These are phyloP conservation scores for Cordyceps militaris DNA, from an alignment of 2,329 filamentous ascomycete genomes.

Conservation along the genomic window DNA sequence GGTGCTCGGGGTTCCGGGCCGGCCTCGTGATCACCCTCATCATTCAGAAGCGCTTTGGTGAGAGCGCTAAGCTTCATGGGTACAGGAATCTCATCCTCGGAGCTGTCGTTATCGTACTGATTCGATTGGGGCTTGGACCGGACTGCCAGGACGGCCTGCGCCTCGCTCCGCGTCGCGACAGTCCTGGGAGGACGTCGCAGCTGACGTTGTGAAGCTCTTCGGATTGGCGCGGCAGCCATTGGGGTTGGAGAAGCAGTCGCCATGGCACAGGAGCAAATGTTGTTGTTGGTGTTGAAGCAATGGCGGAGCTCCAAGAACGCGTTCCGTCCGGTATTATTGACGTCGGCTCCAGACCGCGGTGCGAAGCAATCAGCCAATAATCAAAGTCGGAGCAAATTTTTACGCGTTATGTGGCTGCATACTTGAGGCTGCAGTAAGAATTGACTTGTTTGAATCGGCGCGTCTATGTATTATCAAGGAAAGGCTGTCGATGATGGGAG, in stretches of 20 bases:
- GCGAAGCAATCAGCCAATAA: conserved; percentile 2
- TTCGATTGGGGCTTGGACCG: conserved; percentile 28
- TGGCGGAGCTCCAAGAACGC: neutral
- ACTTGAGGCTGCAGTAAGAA: conserved; percentile 1
- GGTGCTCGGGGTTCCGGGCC: conserved; percentile 35
- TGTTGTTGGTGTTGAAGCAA: neutral
- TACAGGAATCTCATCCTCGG: conserved; percentile 86
- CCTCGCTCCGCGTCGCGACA: conserved; percentile 38
- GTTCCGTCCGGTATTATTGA: neutral
- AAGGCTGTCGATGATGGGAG: conserved; percentile 8
- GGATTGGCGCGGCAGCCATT: conserved; percentile 40
- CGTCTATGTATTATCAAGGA: conserved; percentile 5
- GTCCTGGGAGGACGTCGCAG: conserved; percentile 42
- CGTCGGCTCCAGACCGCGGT: neutral
- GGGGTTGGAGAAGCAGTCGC: conserved; percentile 50
- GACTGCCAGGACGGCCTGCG: conserved; percentile 28
- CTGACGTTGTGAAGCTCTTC: conserved; percentile 51
- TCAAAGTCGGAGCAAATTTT: neutral
- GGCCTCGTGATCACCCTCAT: conserved; percentile 44
- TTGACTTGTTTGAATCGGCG: neutral
- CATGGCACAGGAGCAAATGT: conserved; percentile 29
- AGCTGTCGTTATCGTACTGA: conserved; percentile 67
- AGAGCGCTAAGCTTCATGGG: conserved; percentile 91
- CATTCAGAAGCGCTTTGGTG: conserved; percentile 75
- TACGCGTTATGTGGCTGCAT: conserved; percentile 10